Evolutionary conservation across 768 basidiomycete genomes (phyloP), one percentile per base, ranked within the genome.

Genomic region (Phaeotremella fagi): DNA sequence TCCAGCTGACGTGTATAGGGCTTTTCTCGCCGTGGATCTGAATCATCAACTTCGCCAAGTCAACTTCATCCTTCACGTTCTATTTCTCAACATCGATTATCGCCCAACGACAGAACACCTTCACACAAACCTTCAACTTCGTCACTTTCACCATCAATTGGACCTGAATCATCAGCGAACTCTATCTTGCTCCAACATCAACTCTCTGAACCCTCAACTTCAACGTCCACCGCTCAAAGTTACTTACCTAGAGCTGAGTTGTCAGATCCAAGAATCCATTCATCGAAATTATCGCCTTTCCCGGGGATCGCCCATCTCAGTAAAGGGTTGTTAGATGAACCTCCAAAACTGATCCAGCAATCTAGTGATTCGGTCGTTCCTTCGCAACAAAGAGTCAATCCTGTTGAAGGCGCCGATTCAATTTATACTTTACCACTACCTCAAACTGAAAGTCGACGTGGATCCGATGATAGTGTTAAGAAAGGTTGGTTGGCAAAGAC

Each of bases 241-340:
- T 86, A 85, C 3, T 71, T 90, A 31, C 89, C 89, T 35, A 81
- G 83, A 16, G 81, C 83, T 11, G 84, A 86, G 24, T 79, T 82
- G 14, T 81, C 81, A 26, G 88, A 89, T 74, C 70, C 78, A 79
- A 25, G 87, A 80, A 75, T 92, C 86, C 74, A 82, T 58, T 82
- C 83, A 60, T 77, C 82, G 25, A 97, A 97, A 71, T 78, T 95
- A 29, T 87, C 86, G 74, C 89, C 91, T 1, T 91, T 94, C 80
- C 89, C 88, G 23, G 89, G 88, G 31, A 85, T 90, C 73, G 81
- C 84, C 65, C 81, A 82, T 62, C 78, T 90, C 31, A 87, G 71
- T 50, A 54, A 55, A 7, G 26, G 48, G 27, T 50, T 37, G 23
- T 35, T 28, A 2, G 59, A 53, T 16, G 51, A 57, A 22, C 36